Evolutionary conservation across 1,139 yeast species (phyloP).

Genomic region (Protomyces lactucae-debilis): DNA sequence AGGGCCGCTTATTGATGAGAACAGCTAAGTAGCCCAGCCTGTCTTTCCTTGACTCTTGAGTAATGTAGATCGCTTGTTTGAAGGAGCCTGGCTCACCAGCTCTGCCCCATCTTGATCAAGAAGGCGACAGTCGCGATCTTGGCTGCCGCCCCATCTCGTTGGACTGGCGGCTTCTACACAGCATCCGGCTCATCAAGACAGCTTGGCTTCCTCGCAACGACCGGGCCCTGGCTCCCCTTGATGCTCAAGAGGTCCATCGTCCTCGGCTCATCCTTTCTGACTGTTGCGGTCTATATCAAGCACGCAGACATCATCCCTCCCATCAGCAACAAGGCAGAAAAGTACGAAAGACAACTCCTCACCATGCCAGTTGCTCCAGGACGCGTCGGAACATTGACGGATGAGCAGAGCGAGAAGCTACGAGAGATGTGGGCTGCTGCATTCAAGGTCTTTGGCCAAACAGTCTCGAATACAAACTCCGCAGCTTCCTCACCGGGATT

Average conservation of each 20-base stretch:
- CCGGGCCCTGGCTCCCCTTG: no score
- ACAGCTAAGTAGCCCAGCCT: no score
- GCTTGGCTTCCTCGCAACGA: no score
- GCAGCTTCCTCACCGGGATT: conserved; percentile 33
- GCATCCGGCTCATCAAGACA: no score
- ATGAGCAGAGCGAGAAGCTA: conserved; percentile 59
- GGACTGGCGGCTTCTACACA: no score
- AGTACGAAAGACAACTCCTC: conserved; percentile 12
- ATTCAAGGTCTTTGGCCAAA: conserved; percentile 57
- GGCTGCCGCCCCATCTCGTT: no score
- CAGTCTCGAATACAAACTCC: conserved; percentile 33
- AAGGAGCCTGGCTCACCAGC: no score
- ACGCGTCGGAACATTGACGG: conserved; percentile 54
- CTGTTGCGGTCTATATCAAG: background rate
- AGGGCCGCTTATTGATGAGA: no score
- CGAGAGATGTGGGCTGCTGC: conserved; percentile 74
- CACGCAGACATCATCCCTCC: conserved; percentile 15
- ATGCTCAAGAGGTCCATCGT: background rate
- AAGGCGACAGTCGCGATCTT: no score
- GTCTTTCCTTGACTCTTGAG: no score
- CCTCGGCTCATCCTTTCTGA: background rate
- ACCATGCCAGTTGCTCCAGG: conserved; percentile 40
- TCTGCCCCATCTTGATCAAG: no score
- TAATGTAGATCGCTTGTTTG: no score
- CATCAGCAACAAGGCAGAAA: conserved; percentile 10